These are phyloP conservation scores for Kandelia obovata DNA, from an alignment of 345 rosid genomes.

Conservation along the genomic window DNA sequence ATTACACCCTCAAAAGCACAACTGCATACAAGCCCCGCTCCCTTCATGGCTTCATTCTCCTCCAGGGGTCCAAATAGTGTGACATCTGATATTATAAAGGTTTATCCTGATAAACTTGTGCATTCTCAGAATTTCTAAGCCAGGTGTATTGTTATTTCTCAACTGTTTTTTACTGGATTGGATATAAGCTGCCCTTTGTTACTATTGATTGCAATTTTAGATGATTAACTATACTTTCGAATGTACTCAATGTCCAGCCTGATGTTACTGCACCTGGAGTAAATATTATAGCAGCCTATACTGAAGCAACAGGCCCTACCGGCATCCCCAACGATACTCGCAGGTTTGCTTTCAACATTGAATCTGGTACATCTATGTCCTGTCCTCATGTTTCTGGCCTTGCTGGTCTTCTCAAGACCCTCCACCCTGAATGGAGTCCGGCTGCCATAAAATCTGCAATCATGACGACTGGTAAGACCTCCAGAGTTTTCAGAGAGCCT, in stretches of 20 bases:
- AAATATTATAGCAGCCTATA: conserved; percentile 5
- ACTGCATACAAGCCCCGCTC: conserved; percentile 12
- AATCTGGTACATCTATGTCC: conserved; percentile 19
- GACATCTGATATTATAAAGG: neutral
- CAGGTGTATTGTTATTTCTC: too few relatives aligned
- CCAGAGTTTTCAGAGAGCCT: neutral
- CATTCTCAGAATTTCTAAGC: neutral
- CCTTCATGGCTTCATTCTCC: conserved; percentile 25
- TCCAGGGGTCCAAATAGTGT: conserved; percentile 21
- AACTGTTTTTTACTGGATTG: too few relatives aligned
- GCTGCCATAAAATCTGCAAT: conserved; percentile 23
- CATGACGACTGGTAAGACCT: conserved; percentile 16
- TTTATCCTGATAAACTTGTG: neutral
- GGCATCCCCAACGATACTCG: neutral
- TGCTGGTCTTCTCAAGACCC: conserved; percentile 1
- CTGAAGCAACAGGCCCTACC: neutral
- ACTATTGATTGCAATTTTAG: neutral
- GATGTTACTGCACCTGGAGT: conserved; percentile 21
- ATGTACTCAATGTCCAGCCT: conserved; percentile 8
- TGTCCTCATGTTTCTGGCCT: conserved; percentile 23
- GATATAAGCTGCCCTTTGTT: neutral
- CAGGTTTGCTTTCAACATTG: neutral
- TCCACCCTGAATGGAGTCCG: conserved; percentile 16
- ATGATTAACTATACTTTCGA: neutral
- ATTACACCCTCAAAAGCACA: conserved; percentile 2